Conservation (phyloP, 192 early-diverging fungal genomes). For the Coemansia sp. region DNA sequence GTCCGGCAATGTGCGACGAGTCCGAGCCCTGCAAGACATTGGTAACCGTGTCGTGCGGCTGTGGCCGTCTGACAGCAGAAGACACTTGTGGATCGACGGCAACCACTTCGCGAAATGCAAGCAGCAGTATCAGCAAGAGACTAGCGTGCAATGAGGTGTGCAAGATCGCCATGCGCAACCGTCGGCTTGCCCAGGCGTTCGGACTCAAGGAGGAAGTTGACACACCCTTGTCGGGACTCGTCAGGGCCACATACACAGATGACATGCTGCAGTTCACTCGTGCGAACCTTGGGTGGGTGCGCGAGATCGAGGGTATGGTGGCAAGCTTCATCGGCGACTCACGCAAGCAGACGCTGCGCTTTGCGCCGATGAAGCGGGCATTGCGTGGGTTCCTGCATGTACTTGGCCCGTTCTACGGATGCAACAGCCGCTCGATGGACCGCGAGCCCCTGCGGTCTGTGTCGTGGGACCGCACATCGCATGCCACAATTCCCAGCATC, state of each 20-base stretch:
- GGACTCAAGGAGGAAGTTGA: slow-evolving; percentile 59
- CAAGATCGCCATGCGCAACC: slow-evolving; percentile 75
- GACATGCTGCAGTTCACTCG: slow-evolving; percentile 70
- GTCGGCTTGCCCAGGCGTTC: slow-evolving; percentile 75
- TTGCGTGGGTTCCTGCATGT: slow-evolving; percentile 72
- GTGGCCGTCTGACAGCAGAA: slow-evolving; percentile 66
- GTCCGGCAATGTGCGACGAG: slow-evolving; percentile 72
- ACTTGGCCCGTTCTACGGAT: slow-evolving; percentile 71
- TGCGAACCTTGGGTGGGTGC: slow-evolving; percentile 64
- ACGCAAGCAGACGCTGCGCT: slow-evolving; percentile 57
- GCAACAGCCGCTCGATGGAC: slow-evolving; percentile 77
- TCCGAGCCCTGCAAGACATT: slow-evolving; percentile 64
- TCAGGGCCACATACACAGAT: slow-evolving; percentile 57
- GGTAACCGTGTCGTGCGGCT: slow-evolving; percentile 69
- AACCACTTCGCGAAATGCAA: slow-evolving; percentile 43
- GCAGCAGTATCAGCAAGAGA: slow-evolving; percentile 18
- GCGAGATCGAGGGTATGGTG: slow-evolving; percentile 66
- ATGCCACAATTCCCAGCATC: slow-evolving; percentile 43
- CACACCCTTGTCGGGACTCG: slow-evolving; percentile 38
- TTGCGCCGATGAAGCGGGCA: slow-evolving; percentile 66
- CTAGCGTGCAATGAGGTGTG: slow-evolving; percentile 84
- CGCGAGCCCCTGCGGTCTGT: slow-evolving; percentile 74
- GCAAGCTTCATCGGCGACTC: slow-evolving; percentile 68
- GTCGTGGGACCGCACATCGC: slow-evolving; percentile 39
- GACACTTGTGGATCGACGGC: slow-evolving; percentile 68